Evolutionary conservation across 2,329 filamentous ascomycete genomes (phyloP).

Genomic region (Epichloe coenophiala): DNA sequence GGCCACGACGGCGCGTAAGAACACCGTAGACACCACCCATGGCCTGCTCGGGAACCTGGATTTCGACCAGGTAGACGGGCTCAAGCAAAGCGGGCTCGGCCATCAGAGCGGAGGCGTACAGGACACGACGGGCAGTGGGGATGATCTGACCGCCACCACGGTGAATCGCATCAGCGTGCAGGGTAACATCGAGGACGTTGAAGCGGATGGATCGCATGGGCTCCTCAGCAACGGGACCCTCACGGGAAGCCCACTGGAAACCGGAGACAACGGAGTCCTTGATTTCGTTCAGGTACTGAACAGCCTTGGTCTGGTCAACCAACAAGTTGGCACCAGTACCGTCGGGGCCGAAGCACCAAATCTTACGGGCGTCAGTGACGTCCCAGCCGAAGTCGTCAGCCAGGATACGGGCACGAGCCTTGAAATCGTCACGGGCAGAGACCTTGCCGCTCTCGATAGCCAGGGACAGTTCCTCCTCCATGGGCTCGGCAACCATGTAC

Average conservation of each 20-base stretch:
- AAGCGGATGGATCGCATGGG: constrained; percentile 94
- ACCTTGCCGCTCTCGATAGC: constrained; percentile 91
- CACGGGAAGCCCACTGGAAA: constrained; percentile 99
- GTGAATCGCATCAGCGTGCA: constrained; percentile 98
- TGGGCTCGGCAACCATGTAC: constrained; percentile 84
- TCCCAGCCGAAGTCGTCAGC: constrained; percentile 98
- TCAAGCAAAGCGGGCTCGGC: constrained; percentile 86
- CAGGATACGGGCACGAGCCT: constrained; percentile 88
- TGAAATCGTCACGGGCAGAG: constrained; percentile 93
- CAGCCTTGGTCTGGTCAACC: constrained; percentile 99
- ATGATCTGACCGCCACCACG: constrained; percentile 99
- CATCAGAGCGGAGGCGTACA: constrained; percentile 85
- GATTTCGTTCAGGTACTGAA: constrained; percentile 99
- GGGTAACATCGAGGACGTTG: constrained; percentile 99
- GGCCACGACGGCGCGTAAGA: constrained; percentile 92
- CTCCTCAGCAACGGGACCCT: constrained; percentile 96
- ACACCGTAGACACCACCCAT: constrained; percentile 99
- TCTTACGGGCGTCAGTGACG: constrained; percentile 99
- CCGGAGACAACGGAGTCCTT: constrained; percentile 99
- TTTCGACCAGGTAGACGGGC: constrained; percentile 98
- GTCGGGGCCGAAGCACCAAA: constrained; percentile 99
- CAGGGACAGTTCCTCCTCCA: constrained; percentile 80
- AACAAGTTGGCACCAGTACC: constrained; percentile 96
- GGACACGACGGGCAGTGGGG: constrained; percentile 90
- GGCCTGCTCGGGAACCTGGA: constrained; percentile 94